These are phyloP conservation scores for Termitomyces sp. DNA, from an alignment of 768 basidiomycete species.

Conservation along the genomic window DNA sequence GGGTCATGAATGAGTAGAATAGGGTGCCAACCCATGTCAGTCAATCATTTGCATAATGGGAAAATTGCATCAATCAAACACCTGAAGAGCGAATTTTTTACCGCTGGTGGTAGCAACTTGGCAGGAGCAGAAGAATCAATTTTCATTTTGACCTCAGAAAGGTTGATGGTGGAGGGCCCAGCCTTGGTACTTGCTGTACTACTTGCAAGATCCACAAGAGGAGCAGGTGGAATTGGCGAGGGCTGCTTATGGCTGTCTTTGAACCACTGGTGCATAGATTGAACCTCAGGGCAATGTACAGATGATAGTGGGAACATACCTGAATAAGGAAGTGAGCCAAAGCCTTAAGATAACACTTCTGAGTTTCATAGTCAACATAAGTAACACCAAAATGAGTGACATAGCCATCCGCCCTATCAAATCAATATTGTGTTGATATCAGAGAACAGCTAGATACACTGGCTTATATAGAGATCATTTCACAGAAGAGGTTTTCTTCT, in stretches of 20 bases:
- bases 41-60: constrained; percentile 2
- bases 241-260: constrained; percentile 19
- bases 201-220: not conserved
- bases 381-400: constrained; percentile 64
- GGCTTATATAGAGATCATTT: too few species aligned
- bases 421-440: too few species aligned
- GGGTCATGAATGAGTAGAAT: not conserved
- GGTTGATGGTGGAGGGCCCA: not conserved
- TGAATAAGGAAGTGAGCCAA: constrained; percentile 53
- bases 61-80: not conserved
- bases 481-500: too few species aligned
- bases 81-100: not conserved
- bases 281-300: not conserved
- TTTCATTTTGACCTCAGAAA: not conserved
- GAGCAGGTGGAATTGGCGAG: not conserved
- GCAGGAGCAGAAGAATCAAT: not conserved
- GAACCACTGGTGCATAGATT: constrained; percentile 29
- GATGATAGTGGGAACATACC: constrained; percentile 24
- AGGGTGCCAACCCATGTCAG: not conserved
- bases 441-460: too few species aligned
- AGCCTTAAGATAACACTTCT: constrained; percentile 59
- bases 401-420: constrained; percentile 57
- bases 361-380: constrained; percentile 67
- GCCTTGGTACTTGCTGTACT: not conserved
- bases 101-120: not conserved